Evolutionary conservation across 1,284 basidiomycete species (phyloP).

Genomic region (Tilletia caries): DNA sequence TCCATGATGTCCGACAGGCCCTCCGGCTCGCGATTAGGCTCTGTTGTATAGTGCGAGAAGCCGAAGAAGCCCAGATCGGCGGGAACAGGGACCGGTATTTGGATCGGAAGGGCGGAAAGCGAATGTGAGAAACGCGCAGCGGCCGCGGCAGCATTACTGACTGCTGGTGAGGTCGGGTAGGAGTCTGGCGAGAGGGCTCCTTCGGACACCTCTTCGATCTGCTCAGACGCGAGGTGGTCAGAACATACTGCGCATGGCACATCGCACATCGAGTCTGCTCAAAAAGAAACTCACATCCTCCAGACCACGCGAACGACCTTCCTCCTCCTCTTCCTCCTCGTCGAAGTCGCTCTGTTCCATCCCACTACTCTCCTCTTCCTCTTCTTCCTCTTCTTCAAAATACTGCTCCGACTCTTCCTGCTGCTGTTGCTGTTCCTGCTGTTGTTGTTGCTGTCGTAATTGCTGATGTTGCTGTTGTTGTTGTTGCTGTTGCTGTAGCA

Average conservation of each 20-base stretch:
- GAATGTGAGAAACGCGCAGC: neutral
- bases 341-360: neutral
- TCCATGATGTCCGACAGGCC: slow-evolving; percentile 43
- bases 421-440: too few relatives aligned
- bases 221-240: neutral
- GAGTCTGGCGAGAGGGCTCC: slow-evolving; percentile 5
- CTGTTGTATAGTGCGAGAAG: slow-evolving; percentile 5
- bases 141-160: neutral
- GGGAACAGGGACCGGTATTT: neutral
- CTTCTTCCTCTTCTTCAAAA: neutral
- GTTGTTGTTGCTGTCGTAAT: too few relatives aligned
- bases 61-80: slow-evolving; percentile 14
- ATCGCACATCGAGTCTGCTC: too few relatives aligned
- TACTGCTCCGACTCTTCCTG: neutral
- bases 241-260: too few relatives aligned
- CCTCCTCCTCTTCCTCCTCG: neutral
- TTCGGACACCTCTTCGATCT: slow-evolving; percentile 17
- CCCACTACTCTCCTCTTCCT: too few relatives aligned
- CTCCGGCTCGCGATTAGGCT: slow-evolving; percentile 23
- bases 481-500: too few relatives aligned
- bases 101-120: slow-evolving; percentile 6
- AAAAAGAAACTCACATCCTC: slow-evolving; percentile 1
- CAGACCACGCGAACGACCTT: neutral
- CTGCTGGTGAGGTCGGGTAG: neutral
- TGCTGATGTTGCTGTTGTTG: too few relatives aligned